phyloP scores from a whole-genome alignment of 1,284 basidiomycete genomes.

The Heliocybe sulcata region DNA sequence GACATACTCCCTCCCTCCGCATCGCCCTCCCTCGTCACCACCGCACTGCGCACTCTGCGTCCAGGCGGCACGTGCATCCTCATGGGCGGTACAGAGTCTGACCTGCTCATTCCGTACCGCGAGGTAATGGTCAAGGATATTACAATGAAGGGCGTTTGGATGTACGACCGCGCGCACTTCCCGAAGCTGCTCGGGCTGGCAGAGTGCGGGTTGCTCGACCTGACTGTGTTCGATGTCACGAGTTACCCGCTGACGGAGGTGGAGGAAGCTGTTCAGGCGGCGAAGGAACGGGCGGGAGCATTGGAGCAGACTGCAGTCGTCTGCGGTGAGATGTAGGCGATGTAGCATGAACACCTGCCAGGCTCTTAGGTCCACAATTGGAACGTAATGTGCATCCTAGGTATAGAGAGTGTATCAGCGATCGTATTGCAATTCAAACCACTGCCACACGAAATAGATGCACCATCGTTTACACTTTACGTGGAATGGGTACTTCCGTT shows the following conservation, averaged over 20 bases:
- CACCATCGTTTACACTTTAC: too few relatives aligned
- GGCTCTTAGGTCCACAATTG: too few relatives aligned
- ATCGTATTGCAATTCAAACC: too few relatives aligned
- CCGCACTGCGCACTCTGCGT: neutral
- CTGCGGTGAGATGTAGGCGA: neutral
- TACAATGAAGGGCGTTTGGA: neutral
- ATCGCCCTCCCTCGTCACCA: neutral
- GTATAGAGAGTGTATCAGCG: too few relatives aligned
- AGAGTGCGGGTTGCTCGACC: neutral
- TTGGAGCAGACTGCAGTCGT: neutral
- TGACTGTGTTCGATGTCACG: neutral
- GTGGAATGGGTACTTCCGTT: too few relatives aligned
- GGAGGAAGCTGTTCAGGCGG: neutral
- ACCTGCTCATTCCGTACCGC: neutral
- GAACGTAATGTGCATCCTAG: too few relatives aligned
- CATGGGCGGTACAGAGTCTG: neutral
- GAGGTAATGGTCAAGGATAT: neutral
- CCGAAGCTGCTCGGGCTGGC: neutral
- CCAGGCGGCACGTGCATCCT: neutral
- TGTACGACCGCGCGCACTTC: neutral
- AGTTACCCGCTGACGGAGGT: neutral
- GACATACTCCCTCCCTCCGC: neutral
- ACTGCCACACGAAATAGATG: too few relatives aligned
- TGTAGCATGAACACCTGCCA: too few relatives aligned
- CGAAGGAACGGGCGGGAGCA: neutral